Percentiles rank a stretch among this genome's conserved stretches.
These are phyloP conservation scores for Fusarium solani-melongenae DNA, from an alignment of 2,329 filamentous ascomycete genomes.

Conservation along the genomic window DNA sequence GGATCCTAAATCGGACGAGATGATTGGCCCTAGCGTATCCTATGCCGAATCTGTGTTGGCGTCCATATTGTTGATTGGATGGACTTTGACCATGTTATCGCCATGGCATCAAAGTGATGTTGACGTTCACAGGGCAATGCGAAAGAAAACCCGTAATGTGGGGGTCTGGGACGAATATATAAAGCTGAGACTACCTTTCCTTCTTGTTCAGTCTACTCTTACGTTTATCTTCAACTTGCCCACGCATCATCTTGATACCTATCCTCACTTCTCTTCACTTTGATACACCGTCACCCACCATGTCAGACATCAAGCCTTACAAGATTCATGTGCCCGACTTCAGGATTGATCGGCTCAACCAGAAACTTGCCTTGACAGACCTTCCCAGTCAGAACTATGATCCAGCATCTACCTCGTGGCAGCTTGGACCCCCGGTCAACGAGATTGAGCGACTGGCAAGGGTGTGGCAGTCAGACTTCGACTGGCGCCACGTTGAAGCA, in stretches of 20 bases:
- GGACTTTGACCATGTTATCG: not conserved
- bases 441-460: conserved; percentile 42
- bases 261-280: not conserved
- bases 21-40: not conserved
- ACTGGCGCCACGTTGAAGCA: conserved; percentile 67
- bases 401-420: conserved; percentile 24
- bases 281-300: not conserved
- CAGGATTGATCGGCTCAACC: conserved; percentile 35
- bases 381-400: conserved; percentile 19
- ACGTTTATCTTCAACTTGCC: not conserved
- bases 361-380: conserved; percentile 37
- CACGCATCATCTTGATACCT: not conserved
- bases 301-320: conserved; percentile 41
- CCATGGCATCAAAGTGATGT: not conserved
- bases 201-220: not conserved
- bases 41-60: not conserved
- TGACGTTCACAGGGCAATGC: not conserved
- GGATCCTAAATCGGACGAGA: not conserved
- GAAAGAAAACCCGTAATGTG: not conserved
- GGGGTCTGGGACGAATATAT: not conserved
- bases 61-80: not conserved
- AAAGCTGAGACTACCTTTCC: not conserved
- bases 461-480: conserved; percentile 56
- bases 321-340: conserved; percentile 43
- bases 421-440: conserved; percentile 37